Conservation (phyloP, 1,139 yeast genomes). For the Yamadazyma diospyri region DNA sequence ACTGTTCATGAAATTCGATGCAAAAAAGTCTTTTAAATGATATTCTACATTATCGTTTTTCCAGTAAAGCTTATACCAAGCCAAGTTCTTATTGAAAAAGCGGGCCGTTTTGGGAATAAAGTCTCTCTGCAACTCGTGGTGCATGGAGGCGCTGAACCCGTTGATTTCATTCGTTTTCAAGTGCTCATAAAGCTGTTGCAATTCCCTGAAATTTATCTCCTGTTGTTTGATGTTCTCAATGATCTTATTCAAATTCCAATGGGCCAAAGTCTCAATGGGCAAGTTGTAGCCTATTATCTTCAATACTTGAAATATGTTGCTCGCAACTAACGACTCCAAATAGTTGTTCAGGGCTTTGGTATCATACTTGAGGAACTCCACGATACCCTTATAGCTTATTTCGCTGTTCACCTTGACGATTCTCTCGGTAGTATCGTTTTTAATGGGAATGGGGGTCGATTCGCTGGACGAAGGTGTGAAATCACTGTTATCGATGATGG, state of each 20-base stretch:
- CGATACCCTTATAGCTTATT: constrained; percentile 29
- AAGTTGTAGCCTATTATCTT: constrained; percentile 31
- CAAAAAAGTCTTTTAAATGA: constrained; percentile 39
- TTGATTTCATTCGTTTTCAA: constrained; percentile 22
- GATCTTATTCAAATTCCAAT: constrained; percentile 27
- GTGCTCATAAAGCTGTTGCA: constrained; percentile 15
- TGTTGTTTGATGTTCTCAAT: constrained; percentile 11
- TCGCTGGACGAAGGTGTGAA: constrained; percentile 37
- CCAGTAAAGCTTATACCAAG: constrained; percentile 45
- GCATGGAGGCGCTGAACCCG: constrained; percentile 30
- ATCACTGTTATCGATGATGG: constrained; percentile 40
- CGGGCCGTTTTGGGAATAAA: constrained; percentile 30
- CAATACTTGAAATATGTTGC: constrained; percentile 35
- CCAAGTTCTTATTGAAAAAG: constrained; percentile 29
- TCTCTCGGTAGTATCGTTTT: constrained; percentile 19
- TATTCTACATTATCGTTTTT: constrained; percentile 47
- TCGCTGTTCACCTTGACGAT: constrained; percentile 34
- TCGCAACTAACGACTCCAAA: constrained; percentile 26
- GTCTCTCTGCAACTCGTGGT: constrained; percentile 35
- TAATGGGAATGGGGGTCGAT: constrained; percentile 25
- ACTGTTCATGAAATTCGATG: constrained; percentile 31
- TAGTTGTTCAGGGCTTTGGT: constrained; percentile 31
- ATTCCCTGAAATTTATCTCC: constrained; percentile 10
- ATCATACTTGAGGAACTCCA: constrained; percentile 27
- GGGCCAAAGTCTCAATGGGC: constrained; percentile 17